phyloP scores from a whole-genome alignment of 352 stramenopile species.

The Globisporangium recalcitrans region DNA sequence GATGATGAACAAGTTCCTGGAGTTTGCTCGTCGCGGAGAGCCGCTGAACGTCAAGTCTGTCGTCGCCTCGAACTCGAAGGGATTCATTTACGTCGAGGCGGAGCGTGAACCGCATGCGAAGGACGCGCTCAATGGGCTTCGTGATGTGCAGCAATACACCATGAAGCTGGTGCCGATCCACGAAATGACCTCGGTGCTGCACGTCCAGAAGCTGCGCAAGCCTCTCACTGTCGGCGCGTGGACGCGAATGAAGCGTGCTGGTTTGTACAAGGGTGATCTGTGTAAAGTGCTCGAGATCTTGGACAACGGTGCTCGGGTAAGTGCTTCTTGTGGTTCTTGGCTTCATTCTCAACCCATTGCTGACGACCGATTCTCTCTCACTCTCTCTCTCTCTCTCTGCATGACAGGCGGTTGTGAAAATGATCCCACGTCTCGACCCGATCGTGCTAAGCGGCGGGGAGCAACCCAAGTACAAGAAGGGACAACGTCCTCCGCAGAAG shows the following conservation, averaged over 20 bases:
- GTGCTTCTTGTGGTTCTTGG: too few species aligned
- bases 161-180: constrained; percentile 88
- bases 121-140: constrained; percentile 78
- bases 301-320: constrained; percentile 73
- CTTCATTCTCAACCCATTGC: too few species aligned
- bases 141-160: constrained; percentile 82
- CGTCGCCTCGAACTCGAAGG: constrained; percentile 83
- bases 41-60: constrained; percentile 85
- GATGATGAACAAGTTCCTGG: constrained; percentile 89
- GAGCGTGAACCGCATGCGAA: constrained; percentile 83
- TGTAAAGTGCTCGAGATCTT: constrained; percentile 87
- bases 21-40: constrained; percentile 78
- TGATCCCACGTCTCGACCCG: constrained; percentile 79
- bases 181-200: constrained; percentile 88
- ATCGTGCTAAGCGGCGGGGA: constrained; percentile 69
- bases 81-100: constrained; percentile 87
- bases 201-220: constrained; percentile 81
- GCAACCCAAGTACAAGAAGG: constrained; percentile 87
- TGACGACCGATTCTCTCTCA: too few species aligned
- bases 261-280: constrained; percentile 84
- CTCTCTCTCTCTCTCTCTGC: too few species aligned
- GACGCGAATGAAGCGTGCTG: constrained; percentile 82
- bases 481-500: constrained; percentile 82
- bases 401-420: constrained; percentile 80
- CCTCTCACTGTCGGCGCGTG: constrained; percentile 71